Conservation (phyloP, 2,329 filamentous ascomycete genomes). For the Paracamarosporium sp. region DNA sequence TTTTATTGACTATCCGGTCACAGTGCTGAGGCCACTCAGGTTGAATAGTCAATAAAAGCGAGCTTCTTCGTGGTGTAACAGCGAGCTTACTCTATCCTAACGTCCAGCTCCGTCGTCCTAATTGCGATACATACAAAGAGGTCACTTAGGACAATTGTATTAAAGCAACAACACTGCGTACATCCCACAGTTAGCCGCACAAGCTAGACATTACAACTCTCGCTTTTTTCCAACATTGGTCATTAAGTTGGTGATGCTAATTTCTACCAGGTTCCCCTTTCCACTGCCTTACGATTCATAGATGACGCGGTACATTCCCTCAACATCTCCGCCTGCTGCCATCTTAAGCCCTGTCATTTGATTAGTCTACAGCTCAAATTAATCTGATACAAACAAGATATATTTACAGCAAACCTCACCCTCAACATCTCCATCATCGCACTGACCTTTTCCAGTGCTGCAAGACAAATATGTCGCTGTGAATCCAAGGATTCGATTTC, state of each 20-base stretch:
- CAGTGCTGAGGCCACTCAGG: no score
- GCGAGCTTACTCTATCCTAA: no score
- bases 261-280: neutral
- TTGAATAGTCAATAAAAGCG: no score
- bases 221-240: neutral
- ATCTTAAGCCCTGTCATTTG: neutral
- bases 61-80: no score
- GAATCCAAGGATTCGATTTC: neutral
- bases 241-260: neutral
- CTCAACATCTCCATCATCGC: neutral
- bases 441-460: neutral
- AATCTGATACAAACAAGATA: neutral
- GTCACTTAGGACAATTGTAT: neutral
- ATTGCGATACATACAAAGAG: neutral
- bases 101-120: no score
- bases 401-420: neutral
- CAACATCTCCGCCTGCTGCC: neutral
- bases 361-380: neutral
- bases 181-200: neutral
- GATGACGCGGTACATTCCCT: neutral
- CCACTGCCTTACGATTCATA: neutral
- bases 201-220: neutral
- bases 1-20: no score
- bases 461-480: neutral
- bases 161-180: neutral